Base-by-base conservation (phyloP, 2,329 filamentous ascomycete species). In the Aspergillus calidoustus region DNA sequence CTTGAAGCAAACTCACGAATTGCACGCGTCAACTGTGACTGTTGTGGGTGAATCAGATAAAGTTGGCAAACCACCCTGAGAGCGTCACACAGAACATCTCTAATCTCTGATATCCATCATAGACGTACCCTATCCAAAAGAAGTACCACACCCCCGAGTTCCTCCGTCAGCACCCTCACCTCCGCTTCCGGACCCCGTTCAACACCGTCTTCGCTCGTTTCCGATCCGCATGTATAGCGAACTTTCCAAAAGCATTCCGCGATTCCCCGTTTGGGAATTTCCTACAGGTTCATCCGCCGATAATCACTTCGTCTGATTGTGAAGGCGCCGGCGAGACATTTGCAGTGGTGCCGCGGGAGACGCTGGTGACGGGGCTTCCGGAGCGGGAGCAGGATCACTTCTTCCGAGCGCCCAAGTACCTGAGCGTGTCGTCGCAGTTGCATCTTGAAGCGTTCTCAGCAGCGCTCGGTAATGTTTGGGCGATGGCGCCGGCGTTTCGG, bases 321-420 rank as follows among this genome's bases (percentile, higher is more conserved):
- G 95, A 99, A 80, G 95, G 95, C 4, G 95, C 93, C 2, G 95
- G 95, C 0, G 93, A 98, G 74, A 94, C 96, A 19, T 99, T 99
- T 72, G 87, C 87, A 9, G 81, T 98, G 43, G 74, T 82, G 22
- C 82, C 86, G 23, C 74, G 77, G 34, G 72, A 77, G 59, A 68
- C 75, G 7, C 64, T 71, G 3, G 64, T 38, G 56, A 62, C 51
- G 44, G 63, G 61, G 34, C 34, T 56, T 15, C 54, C 57, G 9
- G 53, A 53, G 7, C 69, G 59, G 72, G 64, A 77, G 46, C 76
- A 80, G 19, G 81, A 84, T 17, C 77, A 83, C 56, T 98, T 97
- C 80, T 99, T 98, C 77, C 87, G 88, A 31, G 83, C 87, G 22
- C 87, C 90, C n/a, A 97, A 97, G 77, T 98, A 97, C 75, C 85